Evolutionary conservation across 352 stramenopile genomes (phyloP), one percentile per base, ranked within the genome.

Genomic region (Pythium utonaiense): DNA sequence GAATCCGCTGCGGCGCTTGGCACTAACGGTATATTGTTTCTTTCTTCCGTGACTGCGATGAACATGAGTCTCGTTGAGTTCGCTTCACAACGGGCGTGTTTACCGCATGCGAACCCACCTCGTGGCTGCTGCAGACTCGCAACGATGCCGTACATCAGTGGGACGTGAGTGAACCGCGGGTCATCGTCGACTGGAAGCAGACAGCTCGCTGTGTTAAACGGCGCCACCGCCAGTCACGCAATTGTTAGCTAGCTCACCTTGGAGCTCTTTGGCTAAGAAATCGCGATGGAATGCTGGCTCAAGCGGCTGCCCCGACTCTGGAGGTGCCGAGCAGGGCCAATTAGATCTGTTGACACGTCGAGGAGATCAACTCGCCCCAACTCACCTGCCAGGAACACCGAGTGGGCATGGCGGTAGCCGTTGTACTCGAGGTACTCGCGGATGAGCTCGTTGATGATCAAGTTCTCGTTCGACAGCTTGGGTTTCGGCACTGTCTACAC

Each of bases 361-460:
- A n/a, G n/a, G n/a, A n/a, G n/a, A n/a, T n/a, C n/a, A n/a, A n/a
- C 17, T 6, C 42, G 6, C 8, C 19, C 7, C 16, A 8, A 44
- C 62, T 12, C 19, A 88, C 81, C 88, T 47, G 84, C 74, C 0
- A 91, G 49, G 36, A 97, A 95, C 19, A 97, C 88, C 6, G 89
- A 96, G 27, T 96, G 75, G 0, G 88, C 75, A 49, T 96, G 84
- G 8, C 78, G 67, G 64, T 98, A 98, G n/a, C 88, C 87, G 56
- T 98, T 98, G 75, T 96, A 98, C 50, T 91, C 77, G 10, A 98
- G 70, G 66, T 98, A 98, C 45, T 98, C 93, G 7, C 89, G 78
- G 50, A 98, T 95, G 21, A 98, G 73, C 73, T 98, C 91, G 62
- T 98, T 98, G 57, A 98, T 95, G 45, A 98, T 68, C 41, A 98